phyloP scores from a whole-genome alignment of 257 asterid species.

The Forsythia viridissima region DNA sequence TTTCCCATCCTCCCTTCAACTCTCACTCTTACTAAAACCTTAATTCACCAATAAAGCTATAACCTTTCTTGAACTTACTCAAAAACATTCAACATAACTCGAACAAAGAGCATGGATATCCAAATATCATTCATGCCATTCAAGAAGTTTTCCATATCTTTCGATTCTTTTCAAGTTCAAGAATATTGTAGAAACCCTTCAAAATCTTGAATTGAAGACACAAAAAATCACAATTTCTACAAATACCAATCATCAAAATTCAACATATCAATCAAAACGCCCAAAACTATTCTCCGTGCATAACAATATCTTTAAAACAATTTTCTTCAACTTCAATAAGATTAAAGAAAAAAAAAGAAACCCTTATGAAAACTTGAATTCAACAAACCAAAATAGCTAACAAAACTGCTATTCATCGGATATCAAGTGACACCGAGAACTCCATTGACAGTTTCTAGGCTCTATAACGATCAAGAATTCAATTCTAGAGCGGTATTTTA shows the following conservation, averaged over 20 bases:
- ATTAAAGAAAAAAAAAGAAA: neutral
- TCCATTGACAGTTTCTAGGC: constrained; percentile 28
- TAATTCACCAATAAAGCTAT: constrained; percentile 29
- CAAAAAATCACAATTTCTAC: neutral
- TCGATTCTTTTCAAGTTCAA: constrained; percentile 17
- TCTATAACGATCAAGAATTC: constrained; percentile 5
- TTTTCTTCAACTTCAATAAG: constrained; percentile 19
- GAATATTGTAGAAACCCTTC: constrained; percentile 2
- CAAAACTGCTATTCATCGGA: constrained; percentile 35
- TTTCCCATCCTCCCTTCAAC: constrained; percentile 65
- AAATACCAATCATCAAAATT: neutral
- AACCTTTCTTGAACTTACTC: constrained; percentile 28
- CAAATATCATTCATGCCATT: constrained; percentile 19
- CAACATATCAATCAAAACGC: constrained; percentile 4
- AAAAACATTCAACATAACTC: constrained; percentile 31
- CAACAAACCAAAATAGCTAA: constrained; percentile 11
- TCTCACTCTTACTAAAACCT: constrained; percentile 37
- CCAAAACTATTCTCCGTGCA: constrained; percentile 1
- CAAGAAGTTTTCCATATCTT: constrained; percentile 36
- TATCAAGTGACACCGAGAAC: constrained; percentile 53
- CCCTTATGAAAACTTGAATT: neutral
- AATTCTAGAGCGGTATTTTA: constrained; percentile 13
- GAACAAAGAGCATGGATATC: constrained; percentile 24
- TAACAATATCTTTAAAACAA: neutral
- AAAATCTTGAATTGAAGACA: neutral